phyloP scores from a whole-genome alignment of 2,329 filamentous ascomycete genomes.

The Colletotrichum falcatum region DNA sequence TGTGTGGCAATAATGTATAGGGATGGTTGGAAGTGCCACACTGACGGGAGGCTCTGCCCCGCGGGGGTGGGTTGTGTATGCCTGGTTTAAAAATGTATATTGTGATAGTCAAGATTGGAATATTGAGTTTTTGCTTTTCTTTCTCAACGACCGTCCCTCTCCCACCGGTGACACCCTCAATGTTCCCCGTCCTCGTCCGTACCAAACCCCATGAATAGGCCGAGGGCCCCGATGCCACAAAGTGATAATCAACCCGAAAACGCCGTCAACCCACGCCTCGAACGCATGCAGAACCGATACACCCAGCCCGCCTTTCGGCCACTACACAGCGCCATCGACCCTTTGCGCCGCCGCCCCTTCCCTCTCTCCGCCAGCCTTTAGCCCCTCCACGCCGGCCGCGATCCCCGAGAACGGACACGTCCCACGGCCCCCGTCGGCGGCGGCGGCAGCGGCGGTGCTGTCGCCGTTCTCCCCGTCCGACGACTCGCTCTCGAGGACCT shows the following conservation, averaged over 20 bases:
- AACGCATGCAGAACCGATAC: constrained; percentile 1
- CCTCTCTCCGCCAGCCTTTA: constrained; percentile 4
- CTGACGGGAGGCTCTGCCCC: not conserved
- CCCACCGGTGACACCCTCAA: too few species aligned
- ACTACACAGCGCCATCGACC: constrained; percentile 14
- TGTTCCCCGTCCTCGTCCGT: too few species aligned
- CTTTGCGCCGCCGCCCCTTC: constrained; percentile 20
- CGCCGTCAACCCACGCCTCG: not conserved
- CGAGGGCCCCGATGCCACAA: not conserved
- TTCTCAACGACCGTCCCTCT: not conserved
- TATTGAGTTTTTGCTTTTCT: not conserved
- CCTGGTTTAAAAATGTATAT: not conserved
- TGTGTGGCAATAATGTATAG: too few species aligned
- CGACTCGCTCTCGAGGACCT: constrained; percentile 61
- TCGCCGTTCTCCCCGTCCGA: constrained; percentile 44
- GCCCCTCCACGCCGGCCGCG: constrained; percentile 24
- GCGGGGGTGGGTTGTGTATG: not conserved
- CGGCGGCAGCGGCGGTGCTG: constrained; percentile 42
- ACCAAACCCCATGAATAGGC: not conserved
- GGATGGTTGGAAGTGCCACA: not conserved
- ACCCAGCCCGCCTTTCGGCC: not conserved
- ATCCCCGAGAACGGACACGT: constrained; percentile 47
- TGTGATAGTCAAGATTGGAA: not conserved
- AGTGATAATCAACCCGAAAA: too few species aligned
- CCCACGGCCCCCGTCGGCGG: constrained; percentile 40